Evolutionary conservation across 2,329 filamentous ascomycete species (phyloP).

Genomic region (Magnaporthiopsis poae): DNA sequence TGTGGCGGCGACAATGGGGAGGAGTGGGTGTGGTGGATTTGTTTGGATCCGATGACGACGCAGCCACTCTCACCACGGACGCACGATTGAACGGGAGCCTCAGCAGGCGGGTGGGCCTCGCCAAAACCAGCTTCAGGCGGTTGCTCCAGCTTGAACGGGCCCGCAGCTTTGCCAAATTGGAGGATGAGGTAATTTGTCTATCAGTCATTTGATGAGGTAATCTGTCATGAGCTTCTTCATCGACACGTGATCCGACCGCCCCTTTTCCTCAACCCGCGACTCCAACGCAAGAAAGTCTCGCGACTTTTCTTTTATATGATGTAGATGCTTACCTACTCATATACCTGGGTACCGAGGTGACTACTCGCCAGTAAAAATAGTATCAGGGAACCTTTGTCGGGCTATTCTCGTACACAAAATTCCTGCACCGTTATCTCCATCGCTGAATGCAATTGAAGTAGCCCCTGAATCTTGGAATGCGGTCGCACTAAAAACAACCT

Average conservation of each 20-base stretch:
- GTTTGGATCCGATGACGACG: slow-evolving; percentile 7
- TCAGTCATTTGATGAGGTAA: background rate
- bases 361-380: no score
- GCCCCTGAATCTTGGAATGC: no score
- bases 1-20: background rate
- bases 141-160: background rate
- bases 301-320: no score
- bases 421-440: no score
- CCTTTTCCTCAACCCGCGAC: no score
- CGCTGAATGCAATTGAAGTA: no score
- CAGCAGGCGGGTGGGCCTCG: background rate
- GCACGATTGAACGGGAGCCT: background rate
- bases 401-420: no score
- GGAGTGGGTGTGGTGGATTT: background rate
- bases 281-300: no score
- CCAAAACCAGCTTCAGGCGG: background rate
- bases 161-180: background rate
- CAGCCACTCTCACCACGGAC: background rate
- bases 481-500: no score
- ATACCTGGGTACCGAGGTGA: no score
- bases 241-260: background rate
- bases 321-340: no score
- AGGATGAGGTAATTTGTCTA: background rate
- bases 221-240: background rate
- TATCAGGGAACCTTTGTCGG: no score